Base-by-base conservation (phyloP, 768 basidiomycete species). In the Boletus pseudo-olivaceus region DNA sequence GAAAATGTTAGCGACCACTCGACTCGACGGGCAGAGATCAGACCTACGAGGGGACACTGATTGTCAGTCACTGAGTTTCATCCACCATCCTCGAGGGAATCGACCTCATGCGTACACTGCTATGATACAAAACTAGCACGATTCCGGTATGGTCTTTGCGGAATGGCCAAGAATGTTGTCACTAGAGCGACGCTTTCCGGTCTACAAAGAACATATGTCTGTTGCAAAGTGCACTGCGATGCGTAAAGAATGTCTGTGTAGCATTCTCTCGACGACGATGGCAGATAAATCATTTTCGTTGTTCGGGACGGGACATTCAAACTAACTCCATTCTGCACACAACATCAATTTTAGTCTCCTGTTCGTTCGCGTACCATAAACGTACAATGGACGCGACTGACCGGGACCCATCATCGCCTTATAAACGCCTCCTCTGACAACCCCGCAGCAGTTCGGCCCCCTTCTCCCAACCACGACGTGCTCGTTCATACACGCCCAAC, bases 401-500 rank as follows among this genome's bases (percentile, higher is more conserved):
- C 23, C 4, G 4, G 39, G n/a, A n/a, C 1, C 7, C 47, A 56
- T 49, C 54, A 46, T 43, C 47, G 34, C 55, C n/a, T 59, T 63
- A 56, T 56, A 64, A 55, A 48, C 20, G 1, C 38, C 51, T 15
- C 29, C 32, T 39, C 32, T 39, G 14, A 37, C 46, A 15, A 11
- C 35, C 35, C 17, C 20, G 11, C 45, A 7, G 17, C 17, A 17
- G 14, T 27, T 2, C 33, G 9, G 5, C 32, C 5, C 17, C 29
- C 14, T 35, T 39, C 47, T 32, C 55, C 30, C 49, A 14, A 42
- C 62, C 50, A 65, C 65, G 52, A 56, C 43, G 59, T 49, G 23
- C 38, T 45, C 54, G 26, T n/a, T 44, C 26, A 11, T 34, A 38
- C 52, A 19, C 33, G 29, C 34, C 39, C 54, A n/a, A n/a, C n/a